Evolutionary conservation across 257 asterid genomes (phyloP), one percentile per base, ranked within the genome.

Genomic region (Solanum dulcamara): DNA sequence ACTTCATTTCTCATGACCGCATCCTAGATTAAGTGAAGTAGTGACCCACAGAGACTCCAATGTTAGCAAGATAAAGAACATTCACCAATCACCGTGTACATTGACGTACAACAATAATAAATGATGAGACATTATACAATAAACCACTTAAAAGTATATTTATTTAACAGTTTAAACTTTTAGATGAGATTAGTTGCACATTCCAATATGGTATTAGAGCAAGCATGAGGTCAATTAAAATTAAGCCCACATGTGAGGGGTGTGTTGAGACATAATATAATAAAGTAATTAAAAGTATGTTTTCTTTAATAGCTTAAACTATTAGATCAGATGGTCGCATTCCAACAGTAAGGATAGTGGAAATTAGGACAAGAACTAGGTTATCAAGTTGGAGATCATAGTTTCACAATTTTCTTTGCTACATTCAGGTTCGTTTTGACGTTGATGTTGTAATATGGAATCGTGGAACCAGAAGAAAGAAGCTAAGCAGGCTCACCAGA

Each of bases 401-500:
- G 81, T 24, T 42, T 7, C 37, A 42, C 81, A 74, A 42, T 42
- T 42, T 42, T 24, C 57, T 74, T 74, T 24, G 24, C 59, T 44
- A 44, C 26, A 75, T 44, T 14, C 38, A 44, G 60, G 60, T 44
- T 44, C 15, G 37, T 75, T 26, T 26, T 26, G 60, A 75, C 9
- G 20, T 75, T 67, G 75, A 67, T 33, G 33, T 14, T 42, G 37
- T 75, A 75, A 15, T 75, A 75, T 75, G 82, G 15, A 75, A 44
- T 28, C 38, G 9, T 77, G 62, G 28, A 28, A 48, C 42, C 62
- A 46, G 62, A 46, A 77, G 11, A 12, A 50, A 22, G 22, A 38
- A 28, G 50, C 44, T 64, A 42, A 42, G 71, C 12, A 50, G 59
- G 48, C 85, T 88, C 91, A 94, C 98, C 91, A 91, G 83, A 86